phyloP scores from a whole-genome alignment of 148 eudicot genomes.

The Mesembryanthemum crystallinum region DNA sequence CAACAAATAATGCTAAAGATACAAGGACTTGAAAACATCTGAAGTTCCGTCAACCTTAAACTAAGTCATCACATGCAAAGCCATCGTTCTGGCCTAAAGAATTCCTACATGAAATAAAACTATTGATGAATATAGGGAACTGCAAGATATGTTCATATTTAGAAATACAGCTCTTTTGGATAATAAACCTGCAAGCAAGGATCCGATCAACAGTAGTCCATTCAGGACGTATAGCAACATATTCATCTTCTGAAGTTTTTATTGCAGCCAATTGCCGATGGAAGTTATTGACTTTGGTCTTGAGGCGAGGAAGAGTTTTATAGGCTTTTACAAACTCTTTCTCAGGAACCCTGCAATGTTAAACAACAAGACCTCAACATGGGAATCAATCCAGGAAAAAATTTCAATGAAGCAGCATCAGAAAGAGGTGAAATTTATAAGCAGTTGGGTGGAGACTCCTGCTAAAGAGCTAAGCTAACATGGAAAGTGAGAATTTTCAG shows the following conservation, averaged over 20 bases:
- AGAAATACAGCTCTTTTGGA: slow-evolving; percentile 10
- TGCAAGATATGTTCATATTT: slow-evolving; percentile 1
- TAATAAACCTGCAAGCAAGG: slow-evolving; percentile 80
- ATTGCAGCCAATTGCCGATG: slow-evolving; percentile 59
- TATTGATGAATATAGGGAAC: not conserved
- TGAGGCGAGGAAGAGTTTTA: slow-evolving; percentile 82
- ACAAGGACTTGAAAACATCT: too few relatives aligned
- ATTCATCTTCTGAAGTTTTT: slow-evolving; percentile 76
- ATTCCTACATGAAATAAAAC: slow-evolving; percentile 6
- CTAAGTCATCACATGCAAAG: not conserved
- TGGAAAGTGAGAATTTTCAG: not conserved
- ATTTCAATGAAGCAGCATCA: not conserved
- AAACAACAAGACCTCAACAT: slow-evolving; percentile 13
- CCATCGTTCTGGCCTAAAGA: not conserved
- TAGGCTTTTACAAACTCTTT: slow-evolving; percentile 79
- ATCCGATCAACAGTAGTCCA: slow-evolving; percentile 97
- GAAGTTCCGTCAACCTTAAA: not conserved
- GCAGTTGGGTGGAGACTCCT: not conserved
- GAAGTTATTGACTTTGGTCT: slow-evolving; percentile 85
- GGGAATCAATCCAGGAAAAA: slow-evolving; percentile 10
- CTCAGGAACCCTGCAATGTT: slow-evolving; percentile 79
- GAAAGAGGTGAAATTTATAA: not conserved
- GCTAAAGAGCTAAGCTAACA: not conserved
- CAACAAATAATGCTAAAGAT: not conserved
- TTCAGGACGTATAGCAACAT: slow-evolving; percentile 81